Conservation (phyloP, 495 filamentous ascomycete species). For the Astrocystis sublimbata region DNA sequence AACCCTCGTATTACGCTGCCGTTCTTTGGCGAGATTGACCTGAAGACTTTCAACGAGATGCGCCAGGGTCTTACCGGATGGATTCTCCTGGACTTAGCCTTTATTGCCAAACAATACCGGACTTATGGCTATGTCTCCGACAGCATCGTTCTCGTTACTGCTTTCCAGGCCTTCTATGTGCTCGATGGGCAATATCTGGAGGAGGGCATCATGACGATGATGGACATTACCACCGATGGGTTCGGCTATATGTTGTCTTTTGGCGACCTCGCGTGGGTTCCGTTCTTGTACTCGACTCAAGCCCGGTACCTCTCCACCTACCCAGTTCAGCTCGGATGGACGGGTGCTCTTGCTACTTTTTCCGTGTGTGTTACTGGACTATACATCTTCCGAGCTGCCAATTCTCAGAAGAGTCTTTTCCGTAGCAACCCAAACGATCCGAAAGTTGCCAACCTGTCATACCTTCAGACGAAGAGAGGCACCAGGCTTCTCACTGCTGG, state of each 20-base stretch:
- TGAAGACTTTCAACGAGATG: slow-evolving; percentile 89
- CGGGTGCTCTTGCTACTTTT: slow-evolving; percentile 62
- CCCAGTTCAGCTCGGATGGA: slow-evolving; percentile 71
- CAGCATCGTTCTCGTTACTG: slow-evolving; percentile 78
- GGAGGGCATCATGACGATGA: slow-evolving; percentile 87
- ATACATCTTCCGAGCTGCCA: slow-evolving; percentile 86
- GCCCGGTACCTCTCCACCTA: slow-evolving; percentile 84
- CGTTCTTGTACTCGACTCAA: slow-evolving; percentile 85
- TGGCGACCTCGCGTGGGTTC: slow-evolving; percentile 91
- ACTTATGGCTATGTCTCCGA: slow-evolving; percentile 81
- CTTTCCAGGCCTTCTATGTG: slow-evolving; percentile 81
- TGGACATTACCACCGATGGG: slow-evolving; percentile 93
- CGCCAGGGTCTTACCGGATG: slow-evolving; percentile 89
- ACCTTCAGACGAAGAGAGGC: slow-evolving; percentile 81
- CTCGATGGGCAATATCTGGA: slow-evolving; percentile 90
- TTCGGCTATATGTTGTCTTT: slow-evolving; percentile 98
- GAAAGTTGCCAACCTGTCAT: slow-evolving; percentile 75
- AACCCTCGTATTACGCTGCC: slow-evolving; percentile 86
- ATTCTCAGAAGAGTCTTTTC: slow-evolving; percentile 94
- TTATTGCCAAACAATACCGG: slow-evolving; percentile 84
- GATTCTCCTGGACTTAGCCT: slow-evolving; percentile 83
- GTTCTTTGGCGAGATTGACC: slow-evolving; percentile 78
- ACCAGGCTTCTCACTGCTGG: slow-evolving; percentile 79
- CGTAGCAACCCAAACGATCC: slow-evolving; percentile 85
- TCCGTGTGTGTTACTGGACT: slow-evolving; percentile 70